Conservation (phyloP, 345 rosid species). For the Mangifera indica region DNA sequence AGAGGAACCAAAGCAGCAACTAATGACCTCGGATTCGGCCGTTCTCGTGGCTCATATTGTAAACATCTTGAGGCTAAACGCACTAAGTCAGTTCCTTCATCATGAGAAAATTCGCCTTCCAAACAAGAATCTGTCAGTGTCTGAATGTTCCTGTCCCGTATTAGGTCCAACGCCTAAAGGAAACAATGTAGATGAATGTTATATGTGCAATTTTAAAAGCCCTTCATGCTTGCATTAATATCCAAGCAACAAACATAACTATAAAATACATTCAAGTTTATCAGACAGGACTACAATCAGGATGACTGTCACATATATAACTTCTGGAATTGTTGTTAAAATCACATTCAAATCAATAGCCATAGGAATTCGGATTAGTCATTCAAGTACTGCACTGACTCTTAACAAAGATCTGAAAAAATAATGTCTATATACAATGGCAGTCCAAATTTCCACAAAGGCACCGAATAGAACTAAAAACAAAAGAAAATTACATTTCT, state of each 20-base stretch:
- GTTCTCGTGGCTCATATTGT: too few species aligned
- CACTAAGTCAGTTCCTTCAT: conserved; percentile 1
- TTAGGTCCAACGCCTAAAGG: conserved; percentile 81
- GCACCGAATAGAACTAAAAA: neutral
- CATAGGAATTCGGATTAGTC: neutral
- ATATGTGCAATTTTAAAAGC: conserved; percentile 1
- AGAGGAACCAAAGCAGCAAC: conserved; percentile 71
- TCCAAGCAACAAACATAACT: neutral
- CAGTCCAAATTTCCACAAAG: neutral
- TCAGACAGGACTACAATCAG: neutral
- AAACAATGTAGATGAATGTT: conserved; percentile 11
- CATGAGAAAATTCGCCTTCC: conserved; percentile 75
- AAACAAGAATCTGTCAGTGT: conserved; percentile 53
- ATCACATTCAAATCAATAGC: neutral
- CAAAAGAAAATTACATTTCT: conserved; percentile 2
- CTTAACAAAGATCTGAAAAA: neutral
- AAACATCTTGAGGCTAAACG: too few species aligned
- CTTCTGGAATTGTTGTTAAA: neutral
- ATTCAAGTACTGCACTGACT: neutral
- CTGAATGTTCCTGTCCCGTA: conserved; percentile 54
- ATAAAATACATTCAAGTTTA: neutral
- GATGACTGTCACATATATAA: neutral
- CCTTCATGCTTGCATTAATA: neutral
- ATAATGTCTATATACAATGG: neutral
- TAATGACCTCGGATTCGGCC: conserved; percentile 43